Conservation (phyloP, 2,329 filamentous ascomycete species). For the Cephalotrichum gorgonifer region DNA sequence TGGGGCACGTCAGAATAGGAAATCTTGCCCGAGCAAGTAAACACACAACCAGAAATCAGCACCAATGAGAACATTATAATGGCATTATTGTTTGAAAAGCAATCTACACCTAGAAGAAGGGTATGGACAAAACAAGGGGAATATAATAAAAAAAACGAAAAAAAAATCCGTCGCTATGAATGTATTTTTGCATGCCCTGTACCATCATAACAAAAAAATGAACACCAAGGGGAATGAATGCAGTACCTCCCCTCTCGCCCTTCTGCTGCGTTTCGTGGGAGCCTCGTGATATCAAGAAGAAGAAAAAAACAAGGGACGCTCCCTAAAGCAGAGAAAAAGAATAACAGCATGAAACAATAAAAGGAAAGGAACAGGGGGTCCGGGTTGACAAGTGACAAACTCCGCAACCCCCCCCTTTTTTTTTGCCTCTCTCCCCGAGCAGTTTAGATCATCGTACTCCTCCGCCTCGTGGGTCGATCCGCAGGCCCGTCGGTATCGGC, state of each 20-base stretch:
- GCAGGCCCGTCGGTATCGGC: conserved; percentile 2
- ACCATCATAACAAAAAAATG: background rate
- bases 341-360: background rate
- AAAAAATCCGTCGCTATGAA: conserved; percentile 3
- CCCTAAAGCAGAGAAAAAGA: background rate
- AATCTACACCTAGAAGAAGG: background rate
- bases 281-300: conserved; percentile 1
- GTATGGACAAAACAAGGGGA: conserved; percentile 5
- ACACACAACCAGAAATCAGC: conserved; percentile 3
- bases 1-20: conserved; percentile 3
- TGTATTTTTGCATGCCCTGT: background rate
- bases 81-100: background rate
- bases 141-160: background rate
- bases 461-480: conserved; percentile 28
- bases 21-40: background rate
- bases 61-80: conserved; percentile 1
- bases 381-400: background rate
- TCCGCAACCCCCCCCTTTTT: conserved; percentile 10
- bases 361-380: background rate
- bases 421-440: background rate
- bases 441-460: conserved; percentile 49
- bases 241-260: background rate
- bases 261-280: background rate
- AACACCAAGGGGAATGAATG: background rate
- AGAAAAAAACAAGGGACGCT: no score